A percentile compares a stretch with the other conserved stretches of the same genome.
Conservation (phyloP, 2,329 filamentous ascomycete species). For the Exserohilum rostratum region DNA sequence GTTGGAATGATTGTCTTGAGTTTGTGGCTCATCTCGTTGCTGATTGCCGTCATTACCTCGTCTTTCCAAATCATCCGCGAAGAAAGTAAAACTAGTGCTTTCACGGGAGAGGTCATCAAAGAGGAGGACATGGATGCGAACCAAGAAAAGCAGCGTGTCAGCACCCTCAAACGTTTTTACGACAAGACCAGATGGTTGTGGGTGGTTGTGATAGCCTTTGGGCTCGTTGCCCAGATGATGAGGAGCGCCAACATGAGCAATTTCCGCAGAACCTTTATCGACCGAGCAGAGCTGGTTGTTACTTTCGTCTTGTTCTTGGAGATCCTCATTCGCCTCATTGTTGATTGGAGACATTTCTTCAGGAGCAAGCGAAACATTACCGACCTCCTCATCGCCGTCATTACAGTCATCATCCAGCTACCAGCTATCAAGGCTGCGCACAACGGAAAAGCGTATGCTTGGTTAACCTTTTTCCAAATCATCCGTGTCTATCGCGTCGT, state of each 20-base stretch:
- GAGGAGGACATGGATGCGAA: conserved; percentile 44
- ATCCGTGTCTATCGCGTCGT: conserved; percentile 91
- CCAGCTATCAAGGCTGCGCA: conserved; percentile 74
- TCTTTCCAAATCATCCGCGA: conserved; percentile 98
- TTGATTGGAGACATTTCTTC: conserved; percentile 83
- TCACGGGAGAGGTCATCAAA: conserved; percentile 71
- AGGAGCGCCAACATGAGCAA: conserved; percentile 78
- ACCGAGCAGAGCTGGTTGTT: conserved; percentile 73
- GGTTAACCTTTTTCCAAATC: conserved; percentile 93
- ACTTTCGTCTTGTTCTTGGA: conserved; percentile 81
- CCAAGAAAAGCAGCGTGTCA: conserved; percentile 50
- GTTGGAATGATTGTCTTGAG: conserved; percentile 85
- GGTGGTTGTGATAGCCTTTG: conserved; percentile 80
- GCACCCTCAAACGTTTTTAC: conserved; percentile 71
- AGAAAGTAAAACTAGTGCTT: conserved; percentile 92
- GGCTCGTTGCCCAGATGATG: conserved; percentile 77
- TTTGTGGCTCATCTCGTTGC: conserved; percentile 92
- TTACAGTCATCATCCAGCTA: conserved; percentile 84
- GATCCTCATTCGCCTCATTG: conserved; percentile 77
- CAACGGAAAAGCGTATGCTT: conserved; percentile 72
- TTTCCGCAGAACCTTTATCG: conserved; percentile 67
- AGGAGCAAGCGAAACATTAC: conserved; percentile 75
- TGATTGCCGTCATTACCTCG: conserved; percentile 96
- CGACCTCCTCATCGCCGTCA: conserved; percentile 78
- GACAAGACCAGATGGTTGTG: conserved; percentile 77